These are phyloP conservation scores for Coemansia sp. DNA, from an alignment of 192 early-diverging fungal species.

Conservation along the genomic window DNA sequence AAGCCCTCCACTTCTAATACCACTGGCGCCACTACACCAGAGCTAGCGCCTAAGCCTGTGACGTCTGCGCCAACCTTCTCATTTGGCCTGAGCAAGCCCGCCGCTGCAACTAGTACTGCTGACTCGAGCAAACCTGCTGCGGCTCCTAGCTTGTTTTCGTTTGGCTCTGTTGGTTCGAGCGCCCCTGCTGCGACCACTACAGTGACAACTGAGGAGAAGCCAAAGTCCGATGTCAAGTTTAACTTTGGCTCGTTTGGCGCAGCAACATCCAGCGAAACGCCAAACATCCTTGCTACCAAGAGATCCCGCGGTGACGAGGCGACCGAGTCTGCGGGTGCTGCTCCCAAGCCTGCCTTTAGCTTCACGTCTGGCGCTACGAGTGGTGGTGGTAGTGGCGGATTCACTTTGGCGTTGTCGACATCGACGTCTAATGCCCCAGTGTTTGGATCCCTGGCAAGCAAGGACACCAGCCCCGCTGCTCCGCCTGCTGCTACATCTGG, in stretches of 20 bases:
- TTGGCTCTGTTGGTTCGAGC: conserved; percentile 14
- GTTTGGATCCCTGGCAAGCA: conserved; percentile 9
- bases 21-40: conserved; percentile 7
- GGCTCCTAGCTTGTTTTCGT: conserved; percentile 13
- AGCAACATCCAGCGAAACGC: background rate
- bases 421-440: background rate
- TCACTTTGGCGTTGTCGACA: background rate
- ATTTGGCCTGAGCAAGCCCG: conserved; percentile 19
- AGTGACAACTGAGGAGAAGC: conserved; percentile 9
- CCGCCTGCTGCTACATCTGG: conserved; percentile 7
- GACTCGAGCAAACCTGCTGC: conserved; percentile 14
- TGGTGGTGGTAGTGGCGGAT: background rate
- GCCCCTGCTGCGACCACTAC: background rate
- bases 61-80: conserved; percentile 5
- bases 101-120: background rate
- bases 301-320: background rate
- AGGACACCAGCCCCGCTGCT: conserved; percentile 1
- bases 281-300: conserved; percentile 2
- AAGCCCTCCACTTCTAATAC: conserved; percentile 17
- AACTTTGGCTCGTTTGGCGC: conserved; percentile 16
- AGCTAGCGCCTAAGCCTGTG: conserved; percentile 9
- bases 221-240: conserved; percentile 19
- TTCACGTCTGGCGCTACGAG: conserved; percentile 12
- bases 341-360: conserved; percentile 26
- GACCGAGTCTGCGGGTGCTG: background rate